Percentiles rank a stretch among this genome's conserved stretches.
phyloP scores from a whole-genome alignment of 257 asterid genomes.

The Verbascum thapsus region DNA sequence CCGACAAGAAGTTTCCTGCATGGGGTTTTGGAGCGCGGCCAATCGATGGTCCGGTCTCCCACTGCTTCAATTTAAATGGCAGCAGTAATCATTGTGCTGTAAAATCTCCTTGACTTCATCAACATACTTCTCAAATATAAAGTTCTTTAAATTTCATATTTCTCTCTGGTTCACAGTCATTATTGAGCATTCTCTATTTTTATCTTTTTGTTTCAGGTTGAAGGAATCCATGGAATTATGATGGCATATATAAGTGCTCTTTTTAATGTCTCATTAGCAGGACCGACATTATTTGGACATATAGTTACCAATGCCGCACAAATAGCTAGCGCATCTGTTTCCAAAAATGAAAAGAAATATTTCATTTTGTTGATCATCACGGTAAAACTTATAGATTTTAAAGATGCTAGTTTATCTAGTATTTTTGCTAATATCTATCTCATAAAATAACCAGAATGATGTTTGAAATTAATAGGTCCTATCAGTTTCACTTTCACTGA shows the following conservation, averaged over 20 bases:
- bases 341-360: constrained; percentile 71
- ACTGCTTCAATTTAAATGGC: constrained; percentile 95
- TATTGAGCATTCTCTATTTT: no score
- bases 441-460: neutral
- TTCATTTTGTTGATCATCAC: constrained; percentile 85
- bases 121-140: constrained; percentile 14
- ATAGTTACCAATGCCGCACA: constrained; percentile 79
- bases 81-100: constrained; percentile 90
- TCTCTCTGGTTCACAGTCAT: no score
- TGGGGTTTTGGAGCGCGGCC: constrained; percentile 99
- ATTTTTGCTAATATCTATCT: constrained; percentile 14
- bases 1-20: constrained; percentile 87
- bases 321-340: constrained; percentile 82
- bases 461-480: constrained; percentile 3
- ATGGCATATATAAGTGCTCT: constrained; percentile 84
- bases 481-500: constrained; percentile 6
- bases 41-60: constrained; percentile 97
- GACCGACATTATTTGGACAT: constrained; percentile 96
- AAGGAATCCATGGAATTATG: constrained; percentile 90
- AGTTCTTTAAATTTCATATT: constrained; percentile 9
- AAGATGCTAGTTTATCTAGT: constrained; percentile 14
- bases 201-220: constrained; percentile 59
- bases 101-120: constrained; percentile 21
- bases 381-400: constrained; percentile 45
- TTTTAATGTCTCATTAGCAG: constrained; percentile 88